Conservation (phyloP, 768 basidiomycete species). For the Flagelloscypha sp. region DNA sequence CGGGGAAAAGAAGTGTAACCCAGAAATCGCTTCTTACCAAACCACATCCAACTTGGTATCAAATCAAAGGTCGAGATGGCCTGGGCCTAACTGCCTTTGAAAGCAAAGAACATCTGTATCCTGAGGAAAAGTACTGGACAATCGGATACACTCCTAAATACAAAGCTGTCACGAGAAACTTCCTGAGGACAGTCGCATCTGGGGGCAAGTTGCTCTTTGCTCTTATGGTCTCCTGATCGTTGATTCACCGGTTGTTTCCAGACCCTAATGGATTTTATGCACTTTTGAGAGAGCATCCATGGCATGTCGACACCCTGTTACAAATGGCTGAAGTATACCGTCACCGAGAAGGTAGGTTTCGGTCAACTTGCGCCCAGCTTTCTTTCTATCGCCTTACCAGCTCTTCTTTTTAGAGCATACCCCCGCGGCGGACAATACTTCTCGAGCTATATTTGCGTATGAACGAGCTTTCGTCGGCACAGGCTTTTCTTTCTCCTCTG, state of each 20-base stretch:
- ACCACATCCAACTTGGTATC: constrained; percentile 71
- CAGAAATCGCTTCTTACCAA: constrained; percentile 69
- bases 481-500: constrained; percentile 79
- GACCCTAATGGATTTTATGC: constrained; percentile 76
- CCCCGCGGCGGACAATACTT: constrained; percentile 80
- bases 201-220: constrained; percentile 55
- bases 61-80: constrained; percentile 61
- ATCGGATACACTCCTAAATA: constrained; percentile 83
- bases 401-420: constrained; percentile 51
- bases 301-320: constrained; percentile 88
- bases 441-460: constrained; percentile 88
- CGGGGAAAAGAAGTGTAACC: constrained; percentile 31
- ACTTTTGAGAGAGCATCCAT: constrained; percentile 70
- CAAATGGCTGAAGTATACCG: constrained; percentile 80
- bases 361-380: not conserved
- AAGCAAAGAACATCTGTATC: constrained; percentile 40
- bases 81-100: constrained; percentile 48
- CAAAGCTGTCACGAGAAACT: constrained; percentile 70
- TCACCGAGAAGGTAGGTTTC: constrained; percentile 70
- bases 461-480: constrained; percentile 83
- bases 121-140: constrained; percentile 81
- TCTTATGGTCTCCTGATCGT: not conserved
- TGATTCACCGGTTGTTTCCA: constrained; percentile 17
- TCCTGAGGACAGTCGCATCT: constrained; percentile 71
- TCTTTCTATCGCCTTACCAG: constrained; percentile 1